These are phyloP conservation scores for Thielaviopsis cerberus DNA, from an alignment of 2,329 filamentous ascomycete genomes.

Conservation along the genomic window DNA sequence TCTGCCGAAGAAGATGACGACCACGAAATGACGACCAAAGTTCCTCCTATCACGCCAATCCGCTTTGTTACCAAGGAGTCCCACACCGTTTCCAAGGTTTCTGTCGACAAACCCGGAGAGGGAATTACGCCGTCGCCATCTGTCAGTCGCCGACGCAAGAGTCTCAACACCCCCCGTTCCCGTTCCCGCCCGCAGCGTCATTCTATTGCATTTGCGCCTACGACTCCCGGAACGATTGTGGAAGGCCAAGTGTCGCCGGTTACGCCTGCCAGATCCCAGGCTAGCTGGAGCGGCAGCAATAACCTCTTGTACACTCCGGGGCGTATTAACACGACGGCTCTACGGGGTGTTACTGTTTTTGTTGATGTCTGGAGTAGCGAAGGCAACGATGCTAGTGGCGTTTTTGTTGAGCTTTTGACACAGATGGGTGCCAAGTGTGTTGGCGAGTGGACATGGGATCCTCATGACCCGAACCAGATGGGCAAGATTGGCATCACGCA, in stretches of 20 bases:
- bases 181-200: slow-evolving; percentile 10
- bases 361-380: slow-evolving; percentile 73
- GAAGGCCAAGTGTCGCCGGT: slow-evolving; percentile 13
- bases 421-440: slow-evolving; percentile 70
- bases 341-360: slow-evolving; percentile 56
- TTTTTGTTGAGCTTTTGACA: slow-evolving; percentile 61
- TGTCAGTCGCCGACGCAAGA: slow-evolving; percentile 26
- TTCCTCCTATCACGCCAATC: slow-evolving; percentile 36
- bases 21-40: slow-evolving; percentile 13
- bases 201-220: slow-evolving; percentile 10
- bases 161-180: slow-evolving; percentile 11
- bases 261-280: slow-evolving; percentile 24
- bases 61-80: slow-evolving; percentile 32
- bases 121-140: slow-evolving; percentile 26
- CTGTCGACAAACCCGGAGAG: slow-evolving; percentile 49
- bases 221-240: slow-evolving; percentile 12
- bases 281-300: slow-evolving; percentile 34
- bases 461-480: slow-evolving; percentile 16
- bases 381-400: slow-evolving; percentile 60
- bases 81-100: slow-evolving; percentile 61
- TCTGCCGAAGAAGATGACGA: neutral
- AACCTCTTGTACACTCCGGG: slow-evolving; percentile 33
- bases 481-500: slow-evolving; percentile 62
- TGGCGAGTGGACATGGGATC: slow-evolving; percentile 51
- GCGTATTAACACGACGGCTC: slow-evolving; percentile 27